Base-by-base conservation (phyloP, 257 asterid genomes). In the Cynanchum wilfordii region DNA sequence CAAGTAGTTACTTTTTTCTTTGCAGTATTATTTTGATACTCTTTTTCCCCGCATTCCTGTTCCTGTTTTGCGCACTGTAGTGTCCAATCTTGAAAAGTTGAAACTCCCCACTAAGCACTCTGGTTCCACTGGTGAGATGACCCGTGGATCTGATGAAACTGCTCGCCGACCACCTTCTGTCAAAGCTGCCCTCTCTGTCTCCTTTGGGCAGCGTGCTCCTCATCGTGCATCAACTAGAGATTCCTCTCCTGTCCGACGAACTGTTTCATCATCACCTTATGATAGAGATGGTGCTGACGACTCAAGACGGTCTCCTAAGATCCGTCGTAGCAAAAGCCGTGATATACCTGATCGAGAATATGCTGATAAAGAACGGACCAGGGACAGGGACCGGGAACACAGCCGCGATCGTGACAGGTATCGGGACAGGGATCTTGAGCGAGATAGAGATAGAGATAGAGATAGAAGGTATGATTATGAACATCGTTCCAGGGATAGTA, bases 181-280 rank as follows among this genome's bases (percentile, higher is more conserved):
- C 67, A 95, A 95, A 83, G 99, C 99, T 51, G 78, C 99, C 68
- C 98, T 95, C 29, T 95, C 99, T 10, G 99, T 92, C 72, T 95
- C 99, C n/a, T 95, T 95, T 75, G 97, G 99, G 74, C 99, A 90
- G 79, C 96, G 98, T 9, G 98, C 98, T 73, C 99, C 98, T 64
- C 99, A 95, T 77, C 99, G 99, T 76, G 93, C 98, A 72, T 90
- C 98, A 29, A 95, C 99, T 29, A 83, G 99, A 84, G 99, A 87
- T 77, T 95, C 98, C 29, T 95, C 99, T 75, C 97, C 99, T 11
- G 94, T 92, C 62, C 93, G 97, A 0, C 96, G 99, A 10, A 85
- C 91, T 5, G 81, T 88, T 25, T 84, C 89, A 50, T 85, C 91
- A 57, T 79, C 90, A 51, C 49, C 81, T 5, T 76, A 78, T 59